These are phyloP conservation scores for Fusarium equiseti DNA, from an alignment of 2,329 filamentous ascomycete species.

Conservation along the genomic window DNA sequence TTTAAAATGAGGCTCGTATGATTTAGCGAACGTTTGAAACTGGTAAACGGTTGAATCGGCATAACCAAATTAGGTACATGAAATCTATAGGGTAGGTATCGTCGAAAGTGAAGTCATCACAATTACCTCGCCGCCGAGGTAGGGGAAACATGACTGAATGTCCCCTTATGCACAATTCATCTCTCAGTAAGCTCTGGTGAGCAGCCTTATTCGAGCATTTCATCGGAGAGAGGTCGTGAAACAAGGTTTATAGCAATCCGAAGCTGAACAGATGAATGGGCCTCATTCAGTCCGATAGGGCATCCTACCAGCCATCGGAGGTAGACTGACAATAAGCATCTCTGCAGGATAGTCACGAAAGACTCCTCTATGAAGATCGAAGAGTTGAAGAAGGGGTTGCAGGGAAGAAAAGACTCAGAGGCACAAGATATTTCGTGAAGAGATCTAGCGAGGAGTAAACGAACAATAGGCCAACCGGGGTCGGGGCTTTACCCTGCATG, in stretches of 20 bases:
- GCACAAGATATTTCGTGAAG: background rate
- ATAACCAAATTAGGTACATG: background rate
- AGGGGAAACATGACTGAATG: background rate
- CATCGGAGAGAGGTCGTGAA: background rate
- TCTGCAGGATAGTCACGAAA: background rate
- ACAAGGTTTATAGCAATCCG: background rate
- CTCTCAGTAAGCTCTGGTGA: background rate
- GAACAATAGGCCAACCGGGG: background rate
- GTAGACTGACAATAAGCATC: background rate
- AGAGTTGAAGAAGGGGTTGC: background rate
- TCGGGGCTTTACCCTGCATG: background rate
- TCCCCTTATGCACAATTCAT: background rate
- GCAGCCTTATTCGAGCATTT: background rate
- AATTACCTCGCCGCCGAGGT: background rate
- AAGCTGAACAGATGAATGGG: background rate
- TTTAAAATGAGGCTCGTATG: background rate
- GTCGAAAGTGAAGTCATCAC: background rate
- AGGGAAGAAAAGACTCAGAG: background rate
- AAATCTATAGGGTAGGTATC: background rate
- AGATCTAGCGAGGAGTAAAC: background rate
- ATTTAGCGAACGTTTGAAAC: background rate
- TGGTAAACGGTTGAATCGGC: background rate
- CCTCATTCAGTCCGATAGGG: fast-evolving
- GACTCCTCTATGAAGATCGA: background rate
- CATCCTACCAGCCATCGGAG: background rate